These are phyloP conservation scores for Aphanomyces stellatus DNA, from an alignment of 352 stramenopile species.

Conservation along the genomic window DNA sequence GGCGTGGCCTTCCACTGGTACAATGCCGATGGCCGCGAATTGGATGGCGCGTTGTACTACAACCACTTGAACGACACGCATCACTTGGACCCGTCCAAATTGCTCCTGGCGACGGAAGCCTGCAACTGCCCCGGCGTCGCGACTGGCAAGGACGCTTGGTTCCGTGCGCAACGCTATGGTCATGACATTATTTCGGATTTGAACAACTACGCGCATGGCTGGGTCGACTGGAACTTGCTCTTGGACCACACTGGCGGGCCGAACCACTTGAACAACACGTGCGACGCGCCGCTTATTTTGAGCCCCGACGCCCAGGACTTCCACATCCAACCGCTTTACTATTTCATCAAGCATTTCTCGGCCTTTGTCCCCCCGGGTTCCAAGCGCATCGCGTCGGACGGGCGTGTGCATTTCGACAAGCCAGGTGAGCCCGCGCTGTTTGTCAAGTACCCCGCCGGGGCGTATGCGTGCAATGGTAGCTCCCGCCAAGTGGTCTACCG, in stretches of 20 bases:
- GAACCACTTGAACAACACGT: conserved; percentile 81
- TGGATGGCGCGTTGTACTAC: conserved; percentile 65
- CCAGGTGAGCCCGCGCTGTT: conserved; percentile 58
- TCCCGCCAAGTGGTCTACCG: conserved; percentile 47
- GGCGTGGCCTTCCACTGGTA: conserved; percentile 91
- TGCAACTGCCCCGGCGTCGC: conserved; percentile 70
- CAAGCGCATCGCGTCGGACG: conserved; percentile 45
- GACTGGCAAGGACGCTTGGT: conserved; percentile 53
- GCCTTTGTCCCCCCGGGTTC: conserved; percentile 77
- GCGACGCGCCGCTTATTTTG: conserved; percentile 64
- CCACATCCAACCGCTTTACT: conserved; percentile 83
- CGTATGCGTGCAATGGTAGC: conserved; percentile 56
- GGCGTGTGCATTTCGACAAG: conserved; percentile 37
- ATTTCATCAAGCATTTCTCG: conserved; percentile 87
- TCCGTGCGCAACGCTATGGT: conserved; percentile 76
- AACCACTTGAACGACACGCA: conserved; percentile 69
- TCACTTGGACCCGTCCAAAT: conserved; percentile 44
- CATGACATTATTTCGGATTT: conserved; percentile 87
- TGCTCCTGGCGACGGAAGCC: conserved; percentile 63
- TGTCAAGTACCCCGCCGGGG: conserved; percentile 44
- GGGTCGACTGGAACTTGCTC: conserved; percentile 91
- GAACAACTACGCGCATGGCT: conserved; percentile 81
- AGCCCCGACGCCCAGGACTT: conserved; percentile 53
- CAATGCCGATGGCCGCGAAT: conserved; percentile 36
- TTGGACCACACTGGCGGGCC: conserved; percentile 81